Base-by-base conservation (phyloP, 2,329 filamentous ascomycete genomes). In the Pseudopithomyces chartarum region DNA sequence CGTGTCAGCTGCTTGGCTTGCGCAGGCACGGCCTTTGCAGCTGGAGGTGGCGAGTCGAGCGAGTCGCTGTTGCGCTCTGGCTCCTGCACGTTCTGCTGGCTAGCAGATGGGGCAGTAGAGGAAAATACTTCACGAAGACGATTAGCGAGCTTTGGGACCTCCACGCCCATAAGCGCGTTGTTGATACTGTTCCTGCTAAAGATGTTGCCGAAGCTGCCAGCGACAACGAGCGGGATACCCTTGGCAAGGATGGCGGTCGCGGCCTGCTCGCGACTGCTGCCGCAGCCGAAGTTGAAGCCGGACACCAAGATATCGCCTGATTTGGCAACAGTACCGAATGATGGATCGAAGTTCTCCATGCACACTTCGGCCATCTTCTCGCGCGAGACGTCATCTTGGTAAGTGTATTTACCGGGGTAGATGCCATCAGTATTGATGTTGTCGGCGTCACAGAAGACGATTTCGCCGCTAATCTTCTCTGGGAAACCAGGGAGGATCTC, bases 371-470 rank as follows among this genome's bases (percentile, higher is more conserved):
- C 91, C 94, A 98, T 97, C 55, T 86, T 86, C 59, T 91, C 89
- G 0, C 78, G 80, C 0, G 90, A 79, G 1, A 98, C 82, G 67
- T 90, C 84, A 70, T 98, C 93, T 72, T 96, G 91, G 77, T 98
- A 98, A 0, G 93, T 97, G 75, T 91, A 92, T 72, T 93, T 92
- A 4, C 91, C 92, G 0, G 92, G 90, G 75, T 98, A 98, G 73
- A 98, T 97, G 52, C 85, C 88, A 70, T 98, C 94, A 0, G 94
- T 98, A 78, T 95, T 91, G 73, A 97, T 86, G 77, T 96, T 96
- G 73, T 92, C 90, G 0, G 85, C 86, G 67, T 97, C 91, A 71
- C 86, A 91, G 77, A 95, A 97, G 45, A 96, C 82, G 56, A 98
- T 96, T 75, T 97, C 91, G 20, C 94, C 94, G 8, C 83, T 81